Evolutionary conservation across 2,329 filamentous ascomycete species (phyloP), one percentile per base, ranked within the genome.

Genomic region (Curvularia eragrostidis): DNA sequence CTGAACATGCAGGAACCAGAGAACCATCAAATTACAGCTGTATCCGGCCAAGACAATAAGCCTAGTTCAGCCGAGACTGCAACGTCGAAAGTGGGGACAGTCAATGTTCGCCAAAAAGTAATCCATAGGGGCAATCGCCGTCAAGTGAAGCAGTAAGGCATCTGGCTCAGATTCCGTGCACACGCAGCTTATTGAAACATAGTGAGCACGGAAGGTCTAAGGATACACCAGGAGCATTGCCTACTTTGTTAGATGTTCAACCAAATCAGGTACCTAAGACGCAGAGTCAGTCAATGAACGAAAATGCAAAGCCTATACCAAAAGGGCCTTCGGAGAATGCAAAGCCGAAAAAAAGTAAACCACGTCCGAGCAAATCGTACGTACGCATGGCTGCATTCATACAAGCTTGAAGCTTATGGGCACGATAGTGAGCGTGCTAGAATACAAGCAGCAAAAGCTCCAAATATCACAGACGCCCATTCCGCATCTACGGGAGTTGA

Each of bases 311-410:
- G n/a, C 6, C 24, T 19, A 23, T 5, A 19, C 23, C 32, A 5
- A 28, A 19, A n/a, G 15, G 19, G 15, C 6, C 9, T 19, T 5
- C 34, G 6, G 34, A 39, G 5, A 30, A 9, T 39, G 15, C 9
- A 26, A 23, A 49, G 34, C 15, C 34, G 34, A 49, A 26, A 23
- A 49, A 49, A 39, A 38, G 23, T 3, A 49, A 49, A 26, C 34
- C 34, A 13, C 47, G 47, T 38, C 47, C 47, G 19, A 21, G 34
- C 34, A 49, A 49, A 38, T 26, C 47, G 47, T 49, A 49, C 21
- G 47, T 39, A 8, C 5, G 30, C 30, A 39, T 7, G 30, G 9
- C 9, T 12, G 15, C 2, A 49, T 15, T 5, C 38, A 24, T 19
- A 26, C 6, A 12, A 10, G 28, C 23, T 28, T 15, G 12, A 39